A percentile compares a stretch with the other conserved stretches of the same genome.
These are phyloP conservation scores for Coniosporium tulheliwenetii DNA, from an alignment of 2,329 filamentous ascomycete genomes.

Conservation along the genomic window DNA sequence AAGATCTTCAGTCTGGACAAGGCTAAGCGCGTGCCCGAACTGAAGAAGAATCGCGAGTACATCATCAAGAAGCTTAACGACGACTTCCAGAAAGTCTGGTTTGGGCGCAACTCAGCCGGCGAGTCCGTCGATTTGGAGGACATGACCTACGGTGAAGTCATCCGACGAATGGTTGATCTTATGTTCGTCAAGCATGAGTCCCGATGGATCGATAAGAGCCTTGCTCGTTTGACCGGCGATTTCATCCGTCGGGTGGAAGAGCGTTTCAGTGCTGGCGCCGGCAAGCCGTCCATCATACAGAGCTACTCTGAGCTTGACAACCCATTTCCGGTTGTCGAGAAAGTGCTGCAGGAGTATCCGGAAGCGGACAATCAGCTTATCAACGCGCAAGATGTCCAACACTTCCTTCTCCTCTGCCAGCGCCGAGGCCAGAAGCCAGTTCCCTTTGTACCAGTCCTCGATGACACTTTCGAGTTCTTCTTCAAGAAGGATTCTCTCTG, in stretches of 20 bases:
- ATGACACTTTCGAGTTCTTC: slow-evolving; percentile 96
- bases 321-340: slow-evolving; percentile 63
- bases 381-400: slow-evolving; percentile 94
- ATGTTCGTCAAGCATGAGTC: slow-evolving; percentile 84
- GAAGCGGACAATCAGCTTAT: slow-evolving; percentile 83
- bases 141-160: slow-evolving; percentile 86
- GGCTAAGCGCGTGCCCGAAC: slow-evolving; percentile 74
- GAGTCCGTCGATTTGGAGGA: slow-evolving; percentile 79
- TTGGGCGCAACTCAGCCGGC: slow-evolving; percentile 68
- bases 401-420: slow-evolving; percentile 87
- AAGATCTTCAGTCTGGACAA: slow-evolving; percentile 96
- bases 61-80: slow-evolving; percentile 94
- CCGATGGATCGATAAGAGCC: slow-evolving; percentile 81
- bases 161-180: slow-evolving; percentile 73
- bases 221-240: slow-evolving; percentile 71
- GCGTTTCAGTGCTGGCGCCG: slow-evolving; percentile 63
- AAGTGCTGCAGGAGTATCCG: slow-evolving; percentile 68
- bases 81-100: slow-evolving; percentile 96
- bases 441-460: slow-evolving; percentile 86
- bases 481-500: slow-evolving; percentile 99
- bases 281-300: slow-evolving; percentile 70
- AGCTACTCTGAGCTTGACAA: slow-evolving; percentile 77
- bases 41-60: slow-evolving; percentile 77
- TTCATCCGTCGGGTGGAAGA: slow-evolving; percentile 96
- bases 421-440: slow-evolving; percentile 89